A percentile compares a stretch with the other conserved stretches of the same genome.
Evolutionary conservation across 2,329 filamentous ascomycete species (phyloP).

Genomic region (Fusarium dimerum): DNA sequence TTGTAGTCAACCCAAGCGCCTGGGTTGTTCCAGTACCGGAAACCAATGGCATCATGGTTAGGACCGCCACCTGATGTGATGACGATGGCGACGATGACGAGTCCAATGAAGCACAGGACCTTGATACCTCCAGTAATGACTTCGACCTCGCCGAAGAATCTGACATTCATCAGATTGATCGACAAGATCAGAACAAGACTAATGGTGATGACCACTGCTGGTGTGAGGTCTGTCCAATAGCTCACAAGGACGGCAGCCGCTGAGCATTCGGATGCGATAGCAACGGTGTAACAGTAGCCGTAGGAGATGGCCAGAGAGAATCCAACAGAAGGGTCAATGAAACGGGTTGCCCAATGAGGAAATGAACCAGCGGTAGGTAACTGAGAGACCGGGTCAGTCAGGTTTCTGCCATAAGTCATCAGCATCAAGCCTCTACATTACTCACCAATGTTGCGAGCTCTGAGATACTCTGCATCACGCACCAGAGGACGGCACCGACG

Average conservation of each 20-base stretch:
- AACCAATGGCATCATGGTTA: slow-evolving; percentile 46
- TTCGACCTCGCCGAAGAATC: slow-evolving; percentile 62
- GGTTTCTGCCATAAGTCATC: fast-evolving
- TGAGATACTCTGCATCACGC: slow-evolving; percentile 28
- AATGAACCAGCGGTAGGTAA: slow-evolving; percentile 27
- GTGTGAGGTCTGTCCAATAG: slow-evolving; percentile 27
- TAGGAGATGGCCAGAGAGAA: slow-evolving; percentile 27
- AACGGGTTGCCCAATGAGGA: slow-evolving; percentile 28
- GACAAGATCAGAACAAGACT: slow-evolving; percentile 54
- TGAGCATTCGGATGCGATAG: slow-evolving; percentile 24
- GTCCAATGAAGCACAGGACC: slow-evolving; percentile 57
- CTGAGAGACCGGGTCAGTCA: slow-evolving; percentile 3
- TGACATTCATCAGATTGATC: slow-evolving; percentile 58
- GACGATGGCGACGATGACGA: slow-evolving; percentile 57
- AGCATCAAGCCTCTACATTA: neutral
- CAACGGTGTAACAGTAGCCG: slow-evolving; percentile 27
- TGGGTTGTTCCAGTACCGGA: slow-evolving; percentile 41
- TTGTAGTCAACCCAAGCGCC: slow-evolving; percentile 52
- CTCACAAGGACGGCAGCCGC: slow-evolving; percentile 22
- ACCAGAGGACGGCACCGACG: slow-evolving; percentile 25
- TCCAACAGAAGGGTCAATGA: slow-evolving; percentile 25
- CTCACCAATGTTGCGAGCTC: slow-evolving; percentile 25
- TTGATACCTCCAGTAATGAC: slow-evolving; percentile 63
- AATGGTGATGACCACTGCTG: slow-evolving; percentile 47
- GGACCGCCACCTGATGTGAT: slow-evolving; percentile 59